A percentile compares a stretch with the other conserved stretches of the same genome.
phyloP scores from a whole-genome alignment of 148 eudicot species.

The Rhododendron simsii region DNA sequence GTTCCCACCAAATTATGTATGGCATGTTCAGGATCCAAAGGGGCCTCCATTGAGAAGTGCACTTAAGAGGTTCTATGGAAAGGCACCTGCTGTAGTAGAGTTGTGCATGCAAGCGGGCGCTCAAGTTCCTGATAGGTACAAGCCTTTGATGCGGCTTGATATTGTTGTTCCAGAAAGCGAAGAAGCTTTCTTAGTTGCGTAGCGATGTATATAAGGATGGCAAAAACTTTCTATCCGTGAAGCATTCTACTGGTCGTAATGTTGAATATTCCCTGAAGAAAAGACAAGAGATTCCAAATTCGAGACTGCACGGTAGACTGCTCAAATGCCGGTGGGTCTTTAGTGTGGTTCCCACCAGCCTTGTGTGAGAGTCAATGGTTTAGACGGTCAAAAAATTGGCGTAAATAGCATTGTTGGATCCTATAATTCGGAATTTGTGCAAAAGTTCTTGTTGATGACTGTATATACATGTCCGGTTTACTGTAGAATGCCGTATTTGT shows the following conservation, averaged over 20 bases:
- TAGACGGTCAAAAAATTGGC: neutral
- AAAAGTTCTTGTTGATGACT: neutral
- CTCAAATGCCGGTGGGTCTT: neutral
- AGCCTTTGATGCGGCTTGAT: constrained; percentile 91
- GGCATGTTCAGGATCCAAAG: constrained; percentile 78
- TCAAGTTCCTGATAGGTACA: constrained; percentile 51
- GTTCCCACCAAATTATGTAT: constrained; percentile 85
- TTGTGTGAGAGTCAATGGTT: neutral
- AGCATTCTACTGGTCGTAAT: neutral
- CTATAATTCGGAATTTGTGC: neutral
- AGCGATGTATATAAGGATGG: neutral
- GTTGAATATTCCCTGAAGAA: neutral
- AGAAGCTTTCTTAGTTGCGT: constrained; percentile 71
- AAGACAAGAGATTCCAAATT: neutral
- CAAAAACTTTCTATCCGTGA: neutral
- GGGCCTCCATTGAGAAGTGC: constrained; percentile 66
- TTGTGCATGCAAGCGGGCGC: constrained; percentile 91
- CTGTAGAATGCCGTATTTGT: neutral
- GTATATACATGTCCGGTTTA: neutral
- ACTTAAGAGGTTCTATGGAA: constrained; percentile 79
- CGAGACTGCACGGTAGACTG: neutral
- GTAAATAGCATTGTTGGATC: neutral
- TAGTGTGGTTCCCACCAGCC: neutral
- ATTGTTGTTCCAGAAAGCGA: constrained; percentile 83
- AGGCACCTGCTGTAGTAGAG: constrained; percentile 90